These are phyloP conservation scores for Beauveria scarabaeidicola DNA, from an alignment of 2,329 filamentous ascomycete species.

Conservation along the genomic window DNA sequence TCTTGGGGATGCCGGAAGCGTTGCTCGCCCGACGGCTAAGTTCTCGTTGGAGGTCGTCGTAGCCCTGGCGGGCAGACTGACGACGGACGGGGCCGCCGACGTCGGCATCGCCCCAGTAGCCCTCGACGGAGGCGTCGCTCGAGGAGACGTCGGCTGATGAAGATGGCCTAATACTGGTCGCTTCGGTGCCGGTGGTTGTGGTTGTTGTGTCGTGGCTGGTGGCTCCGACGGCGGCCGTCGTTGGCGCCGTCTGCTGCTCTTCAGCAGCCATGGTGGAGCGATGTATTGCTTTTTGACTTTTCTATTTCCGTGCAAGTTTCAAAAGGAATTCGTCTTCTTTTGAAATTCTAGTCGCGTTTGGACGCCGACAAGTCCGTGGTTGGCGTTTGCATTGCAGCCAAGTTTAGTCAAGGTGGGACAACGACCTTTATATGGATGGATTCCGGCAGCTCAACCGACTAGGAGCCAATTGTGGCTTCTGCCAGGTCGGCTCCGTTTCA, in stretches of 20 bases:
- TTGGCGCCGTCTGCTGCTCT: slow-evolving; percentile 4
- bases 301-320: neutral
- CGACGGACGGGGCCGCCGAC: slow-evolving; percentile 16
- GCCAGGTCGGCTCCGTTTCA: neutral
- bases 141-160: slow-evolving; percentile 2
- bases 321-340: too few relatives aligned
- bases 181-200: neutral
- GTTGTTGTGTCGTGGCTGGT: neutral
- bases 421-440: neutral
- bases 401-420: neutral
- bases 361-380: neutral
- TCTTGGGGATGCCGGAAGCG: slow-evolving; percentile 4
- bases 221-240: neutral
- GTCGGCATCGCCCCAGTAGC: slow-evolving; percentile 20
- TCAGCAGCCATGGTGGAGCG: slow-evolving; percentile 4
- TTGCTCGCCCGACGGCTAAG: slow-evolving; percentile 15
- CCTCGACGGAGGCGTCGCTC: slow-evolving; percentile 13
- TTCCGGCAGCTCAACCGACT: neutral
- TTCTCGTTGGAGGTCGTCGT: slow-evolving; percentile 17
- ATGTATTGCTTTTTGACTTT: neutral
- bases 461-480: neutral
- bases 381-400: neutral
- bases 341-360: neutral
- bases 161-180: neutral
- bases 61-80: slow-evolving; percentile 14